Evolutionary conservation across 2,329 filamentous ascomycete genomes (phyloP), one percentile per base, ranked within the genome.

Genomic region (Nannizziopsis barbatae): DNA sequence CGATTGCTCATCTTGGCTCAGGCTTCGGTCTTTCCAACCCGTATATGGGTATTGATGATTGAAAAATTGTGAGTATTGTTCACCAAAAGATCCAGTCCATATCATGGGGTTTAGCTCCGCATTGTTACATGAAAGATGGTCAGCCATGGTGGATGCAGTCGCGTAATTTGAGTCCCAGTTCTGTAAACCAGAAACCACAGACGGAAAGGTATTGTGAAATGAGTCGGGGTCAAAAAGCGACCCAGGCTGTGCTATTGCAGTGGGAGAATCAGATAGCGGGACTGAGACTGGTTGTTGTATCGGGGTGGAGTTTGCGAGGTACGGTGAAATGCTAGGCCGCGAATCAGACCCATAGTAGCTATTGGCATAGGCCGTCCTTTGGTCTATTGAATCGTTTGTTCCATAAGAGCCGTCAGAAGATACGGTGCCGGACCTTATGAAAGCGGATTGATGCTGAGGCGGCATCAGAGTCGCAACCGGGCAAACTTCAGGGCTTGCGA

Each of bases 1-100:
- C 53, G 82, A 68, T 65, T 92, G 86, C 65, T 93, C 86, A 59
- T 86, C 78, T 54, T 88, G 83, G 51, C 81, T 89, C 30, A 93
- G 70, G 51, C 73, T 73, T 75, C 86, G 58, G 79, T 79, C 51
- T 74, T 76, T 60, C 76, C 75, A 63, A 53, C 68, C 58, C 59
- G 71, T 63, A 52, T 68, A 61, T 27, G 67, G 68, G 49, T 68
- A 69, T 9, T 68, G 65, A 40, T 71, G 68, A 38, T 69, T 66
- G 54, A 69, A 67, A 52, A 71, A 71, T 39, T 70, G 68, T 14
- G 68, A 71, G 50, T 71, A 71, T 46, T 71, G 69, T 41, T 70
- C 68, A 7, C 66, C 68, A 46, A 71, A 68, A 3, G 46, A 30
- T 22, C 65, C 64, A 32, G 68, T 59, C 65, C 69, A 71, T 40